Conservation (phyloP, 2,329 filamentous ascomycete species). For the Metarhizium album region DNA sequence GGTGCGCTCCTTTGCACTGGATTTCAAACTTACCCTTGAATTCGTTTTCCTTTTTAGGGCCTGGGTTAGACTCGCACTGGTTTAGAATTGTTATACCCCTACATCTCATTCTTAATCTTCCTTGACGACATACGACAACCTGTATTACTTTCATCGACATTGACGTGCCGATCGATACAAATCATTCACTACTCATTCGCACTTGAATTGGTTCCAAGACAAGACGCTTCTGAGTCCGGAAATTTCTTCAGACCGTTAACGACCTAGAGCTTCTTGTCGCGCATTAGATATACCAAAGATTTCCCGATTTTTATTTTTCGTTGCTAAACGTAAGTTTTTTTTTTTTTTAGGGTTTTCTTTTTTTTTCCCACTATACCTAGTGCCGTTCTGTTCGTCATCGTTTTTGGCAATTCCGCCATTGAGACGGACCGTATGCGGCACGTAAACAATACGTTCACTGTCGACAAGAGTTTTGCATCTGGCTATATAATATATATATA, state of each 20-base stretch:
- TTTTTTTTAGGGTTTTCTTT: too few relatives aligned
- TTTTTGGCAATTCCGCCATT: too few relatives aligned
- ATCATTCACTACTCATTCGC: not conserved
- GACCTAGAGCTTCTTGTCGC: conserved; percentile 18
- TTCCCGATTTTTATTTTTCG: conserved; percentile 7
- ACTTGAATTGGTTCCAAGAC: not conserved
- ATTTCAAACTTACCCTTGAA: conserved; percentile 6
- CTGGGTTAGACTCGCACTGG: conserved; percentile 28
- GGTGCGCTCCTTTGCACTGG: conserved; percentile 8
- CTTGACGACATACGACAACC: conserved; percentile 10
- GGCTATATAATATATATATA: too few relatives aligned
- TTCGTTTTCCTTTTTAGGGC: conserved; percentile 17
- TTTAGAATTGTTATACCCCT: conserved; percentile 24
- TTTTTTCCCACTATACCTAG: too few relatives aligned
- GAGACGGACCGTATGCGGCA: not conserved
- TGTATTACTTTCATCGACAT: conserved; percentile 10
- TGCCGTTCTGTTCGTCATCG: too few relatives aligned
- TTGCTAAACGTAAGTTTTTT: conserved; percentile 1
- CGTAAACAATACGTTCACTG: not conserved
- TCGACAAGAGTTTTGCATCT: too few relatives aligned
- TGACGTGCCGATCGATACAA: conserved; percentile 11
- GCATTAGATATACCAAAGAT: conserved; percentile 19
- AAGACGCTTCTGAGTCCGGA: not conserved
- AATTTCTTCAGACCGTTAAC: conserved; percentile 7
- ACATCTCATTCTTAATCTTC: conserved; percentile 11